These are phyloP conservation scores for Ambrosia trifida DNA, from an alignment of 129 eudicot genomes.

Conservation along the genomic window DNA sequence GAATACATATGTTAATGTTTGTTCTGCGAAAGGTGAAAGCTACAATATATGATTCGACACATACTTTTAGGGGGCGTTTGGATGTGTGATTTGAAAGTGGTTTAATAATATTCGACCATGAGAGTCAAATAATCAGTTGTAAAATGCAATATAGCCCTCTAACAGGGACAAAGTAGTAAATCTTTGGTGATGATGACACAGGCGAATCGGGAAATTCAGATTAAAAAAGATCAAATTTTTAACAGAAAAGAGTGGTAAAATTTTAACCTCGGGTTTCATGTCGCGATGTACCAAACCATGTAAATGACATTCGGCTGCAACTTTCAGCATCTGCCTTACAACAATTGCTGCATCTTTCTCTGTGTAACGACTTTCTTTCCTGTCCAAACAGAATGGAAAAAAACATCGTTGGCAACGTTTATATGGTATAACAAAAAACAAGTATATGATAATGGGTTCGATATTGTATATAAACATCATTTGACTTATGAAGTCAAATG, in stretches of 20 bases:
- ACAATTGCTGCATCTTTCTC: slow-evolving; percentile 94
- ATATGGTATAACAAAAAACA: not conserved
- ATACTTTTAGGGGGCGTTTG: not conserved
- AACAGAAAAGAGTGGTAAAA: not conserved
- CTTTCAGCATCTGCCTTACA: slow-evolving; percentile 96
- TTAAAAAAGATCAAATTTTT: not conserved
- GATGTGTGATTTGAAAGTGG: not conserved
- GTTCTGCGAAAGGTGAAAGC: not conserved
- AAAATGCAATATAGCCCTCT: not conserved
- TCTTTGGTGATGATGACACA: slow-evolving; percentile 19
- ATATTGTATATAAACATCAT: not conserved
- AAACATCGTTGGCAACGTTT: not conserved
- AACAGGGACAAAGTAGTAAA: not conserved
- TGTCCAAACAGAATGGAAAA: slow-evolving; percentile 34
- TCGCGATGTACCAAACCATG: slow-evolving; percentile 99
- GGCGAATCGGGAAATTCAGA: not conserved
- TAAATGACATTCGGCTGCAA: slow-evolving; percentile 98
- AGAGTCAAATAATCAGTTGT: not conserved
- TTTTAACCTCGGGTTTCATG: slow-evolving; percentile 94
- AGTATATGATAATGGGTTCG: not conserved
- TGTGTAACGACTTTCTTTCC: slow-evolving; percentile 85
- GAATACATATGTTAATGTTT: slow-evolving; percentile 1
- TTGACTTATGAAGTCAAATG: slow-evolving; percentile 16
- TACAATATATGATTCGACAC: not conserved
- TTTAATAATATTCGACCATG: not conserved